Base-by-base conservation (phyloP, 257 asterid species). In the Solanum chmielewskii region DNA sequence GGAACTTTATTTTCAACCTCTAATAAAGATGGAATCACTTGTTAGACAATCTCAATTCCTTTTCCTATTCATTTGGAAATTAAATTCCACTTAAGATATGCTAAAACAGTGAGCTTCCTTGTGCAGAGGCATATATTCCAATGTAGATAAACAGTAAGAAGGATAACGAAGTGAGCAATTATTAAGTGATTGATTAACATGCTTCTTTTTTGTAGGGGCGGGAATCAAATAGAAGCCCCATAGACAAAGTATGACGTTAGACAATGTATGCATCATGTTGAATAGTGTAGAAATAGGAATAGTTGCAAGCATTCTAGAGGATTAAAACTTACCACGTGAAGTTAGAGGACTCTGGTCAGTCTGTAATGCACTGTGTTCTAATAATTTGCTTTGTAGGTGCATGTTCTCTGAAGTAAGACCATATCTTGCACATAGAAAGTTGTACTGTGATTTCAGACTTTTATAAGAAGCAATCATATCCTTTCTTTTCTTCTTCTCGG, bases 401-500 rank as follows among this genome's bases (percentile, higher is more conserved):
- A 75, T 86, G 81, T 89, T 91, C 88, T 95, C 96, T 73, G 89
- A 64, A 70, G 92, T 91, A 83, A 91, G 94, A 70, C 91, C 91
- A 85, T 41, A 85, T 76, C 91, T 93, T 85, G 88, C 89, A 66
- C 93, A 91, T 70, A 95, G 92, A 90, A 89, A 93, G 49, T 52
- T 91, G 93, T 92, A 88, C 88, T 93, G 95, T 89, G 98, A 93
- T 90, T 92, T 95, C 90, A 95, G 91, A 80, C 82, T 92, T 95
- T 93, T 95, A 88, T 89, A 93, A 44, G 91, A 87, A 90, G 66
- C 68, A 27, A 89, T 4, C 39, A 35, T 81, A 14, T 92, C 93
- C 68, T 37, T 88, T 83, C 49, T 89, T 89, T 92, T 93, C 84
- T 78, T 91, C 93, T 86, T 95, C 90, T 92, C 98, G 33, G 94